phyloP scores from a whole-genome alignment of 2,329 filamentous ascomycete genomes.

The Colletotrichum gigasporum region DNA sequence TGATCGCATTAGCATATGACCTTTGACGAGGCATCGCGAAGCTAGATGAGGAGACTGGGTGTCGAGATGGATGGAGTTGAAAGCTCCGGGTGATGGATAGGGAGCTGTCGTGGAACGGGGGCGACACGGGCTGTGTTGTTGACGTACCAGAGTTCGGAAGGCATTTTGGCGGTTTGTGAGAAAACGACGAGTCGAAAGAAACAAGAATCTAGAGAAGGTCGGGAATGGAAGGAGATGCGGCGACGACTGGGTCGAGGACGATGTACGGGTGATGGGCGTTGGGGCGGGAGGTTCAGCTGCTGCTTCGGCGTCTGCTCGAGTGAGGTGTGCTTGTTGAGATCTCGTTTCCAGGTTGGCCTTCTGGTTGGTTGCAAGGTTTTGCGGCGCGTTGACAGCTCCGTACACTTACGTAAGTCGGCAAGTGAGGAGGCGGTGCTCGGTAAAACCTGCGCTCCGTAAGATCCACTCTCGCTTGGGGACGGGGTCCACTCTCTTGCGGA shows the following conservation, averaged over 20 bases:
- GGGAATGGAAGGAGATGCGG: constrained; percentile 23
- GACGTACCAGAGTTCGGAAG: constrained; percentile 84
- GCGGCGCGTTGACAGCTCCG: constrained; percentile 43
- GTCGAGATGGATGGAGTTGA: constrained; percentile 35
- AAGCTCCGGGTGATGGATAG: constrained; percentile 42
- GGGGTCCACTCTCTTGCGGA: constrained; percentile 11
- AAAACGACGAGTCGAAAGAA: constrained; percentile 27
- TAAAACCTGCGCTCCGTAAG: background rate
- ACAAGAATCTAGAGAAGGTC: constrained; percentile 9
- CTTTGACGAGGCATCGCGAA: background rate
- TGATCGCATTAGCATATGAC: constrained; percentile 36
- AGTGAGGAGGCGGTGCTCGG: constrained; percentile 17
- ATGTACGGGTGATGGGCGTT: constrained; percentile 19
- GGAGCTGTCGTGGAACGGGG: constrained; percentile 41
- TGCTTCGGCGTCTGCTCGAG: constrained; percentile 30
- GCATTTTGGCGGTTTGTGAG: constrained; percentile 67
- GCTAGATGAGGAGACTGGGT: background rate
- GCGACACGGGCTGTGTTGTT: constrained; percentile 41
- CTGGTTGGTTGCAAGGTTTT: constrained; percentile 53
- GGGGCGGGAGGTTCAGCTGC: constrained; percentile 28
- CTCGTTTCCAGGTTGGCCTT: constrained; percentile 48
- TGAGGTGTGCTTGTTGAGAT: constrained; percentile 42
- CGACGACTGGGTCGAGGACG: constrained; percentile 28
- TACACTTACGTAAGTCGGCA: constrained; percentile 25
- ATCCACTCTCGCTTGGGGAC: background rate